Conservation (phyloP, 495 filamentous ascomycete species). For the Monascus purpureus region DNA sequence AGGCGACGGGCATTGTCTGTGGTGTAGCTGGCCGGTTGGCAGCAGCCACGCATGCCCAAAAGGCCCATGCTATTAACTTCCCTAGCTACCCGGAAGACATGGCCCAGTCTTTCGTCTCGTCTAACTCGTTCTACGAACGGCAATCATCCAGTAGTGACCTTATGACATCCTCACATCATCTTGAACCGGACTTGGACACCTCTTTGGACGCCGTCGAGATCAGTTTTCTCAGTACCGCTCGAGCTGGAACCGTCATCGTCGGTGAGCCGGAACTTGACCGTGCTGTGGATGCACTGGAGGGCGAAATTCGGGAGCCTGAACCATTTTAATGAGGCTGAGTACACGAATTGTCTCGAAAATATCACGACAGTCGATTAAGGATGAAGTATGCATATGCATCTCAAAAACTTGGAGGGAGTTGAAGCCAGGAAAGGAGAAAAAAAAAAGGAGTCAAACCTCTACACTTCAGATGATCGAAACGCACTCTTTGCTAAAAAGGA, state of each 20-base stretch:
- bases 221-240: conserved; percentile 78
- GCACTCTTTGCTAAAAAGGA: too few relatives aligned
- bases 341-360: too few relatives aligned
- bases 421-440: too few relatives aligned
- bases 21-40: conserved; percentile 75
- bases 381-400: too few relatives aligned
- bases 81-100: conserved; percentile 2
- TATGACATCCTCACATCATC: conserved; percentile 10
- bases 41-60: conserved; percentile 25
- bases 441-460: too few relatives aligned
- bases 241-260: conserved; percentile 83
- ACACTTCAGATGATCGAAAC: too few relatives aligned
- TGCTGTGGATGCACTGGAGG: conserved; percentile 57
- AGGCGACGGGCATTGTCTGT: conserved; percentile 88
- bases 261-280: conserved; percentile 52
- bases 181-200: conserved; percentile 26
- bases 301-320: conserved; percentile 12
- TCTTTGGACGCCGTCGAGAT: conserved; percentile 60
- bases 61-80: conserved; percentile 4
- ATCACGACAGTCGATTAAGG: too few relatives aligned
- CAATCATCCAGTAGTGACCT: conserved; percentile 1
- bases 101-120: background rate
- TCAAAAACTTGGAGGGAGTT: too few relatives aligned
- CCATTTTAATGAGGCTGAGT: too few relatives aligned
- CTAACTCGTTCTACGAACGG: conserved; percentile 1